Evolutionary conservation across 2,329 filamentous ascomycete species (phyloP).

Genomic region (Grosmannia clavigera): DNA sequence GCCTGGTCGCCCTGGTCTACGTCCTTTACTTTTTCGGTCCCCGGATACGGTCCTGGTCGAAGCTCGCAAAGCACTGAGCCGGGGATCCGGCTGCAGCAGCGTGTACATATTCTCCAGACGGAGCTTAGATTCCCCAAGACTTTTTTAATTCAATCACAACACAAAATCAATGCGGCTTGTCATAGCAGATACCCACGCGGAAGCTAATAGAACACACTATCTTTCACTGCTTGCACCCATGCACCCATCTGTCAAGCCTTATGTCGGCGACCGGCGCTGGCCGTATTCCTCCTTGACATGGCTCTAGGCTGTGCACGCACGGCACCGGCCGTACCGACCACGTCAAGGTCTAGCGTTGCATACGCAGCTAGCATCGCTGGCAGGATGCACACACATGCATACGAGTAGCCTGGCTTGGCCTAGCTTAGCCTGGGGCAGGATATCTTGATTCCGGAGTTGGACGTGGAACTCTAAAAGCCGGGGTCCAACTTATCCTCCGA

Average conservation of each 20-base stretch:
- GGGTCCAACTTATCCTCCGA: background rate
- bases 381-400: background rate
- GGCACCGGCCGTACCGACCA: background rate
- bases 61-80: slow-evolving; percentile 1
- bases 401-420: background rate
- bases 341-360: background rate
- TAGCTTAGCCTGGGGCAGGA: background rate
- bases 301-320: background rate
- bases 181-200: background rate
- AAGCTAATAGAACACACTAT: background rate
- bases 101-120: background rate
- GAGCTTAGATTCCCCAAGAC: no score
- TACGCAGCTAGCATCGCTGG: background rate
- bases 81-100: background rate
- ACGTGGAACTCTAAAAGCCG: background rate
- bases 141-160: background rate
- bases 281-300: background rate
- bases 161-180: background rate
- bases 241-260: background rate
- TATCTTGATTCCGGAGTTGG: background rate
- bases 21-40: slow-evolving; percentile 5
- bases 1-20: slow-evolving; percentile 7
- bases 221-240: background rate
- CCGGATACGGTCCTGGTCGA: slow-evolving; percentile 4
- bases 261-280: background rate